Percentiles rank a stretch among this genome's conserved stretches.
Evolutionary conservation across 192 early-diverging fungal species (phyloP).

Genomic region (Geranomyces variabilis): DNA sequence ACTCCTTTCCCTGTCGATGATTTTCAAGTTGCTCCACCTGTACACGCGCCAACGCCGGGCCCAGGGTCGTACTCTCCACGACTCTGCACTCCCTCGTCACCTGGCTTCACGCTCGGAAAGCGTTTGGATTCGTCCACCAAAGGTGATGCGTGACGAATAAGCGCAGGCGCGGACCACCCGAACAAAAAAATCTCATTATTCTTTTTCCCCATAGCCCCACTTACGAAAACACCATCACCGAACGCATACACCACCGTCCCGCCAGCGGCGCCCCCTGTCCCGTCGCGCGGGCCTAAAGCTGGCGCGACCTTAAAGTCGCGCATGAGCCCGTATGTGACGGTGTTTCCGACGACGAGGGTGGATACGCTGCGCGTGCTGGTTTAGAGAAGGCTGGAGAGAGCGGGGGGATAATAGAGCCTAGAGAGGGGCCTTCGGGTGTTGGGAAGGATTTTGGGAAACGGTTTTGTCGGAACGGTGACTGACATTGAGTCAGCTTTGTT

Average conservation of each 20-base stretch:
- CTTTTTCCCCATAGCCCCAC: neutral
- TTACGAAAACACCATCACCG: conserved; percentile 44
- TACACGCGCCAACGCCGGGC: conserved; percentile 45
- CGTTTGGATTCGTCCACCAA: conserved; percentile 26
- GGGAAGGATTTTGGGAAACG: no score
- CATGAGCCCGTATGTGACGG: conserved; percentile 50
- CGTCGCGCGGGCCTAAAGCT: conserved; percentile 20
- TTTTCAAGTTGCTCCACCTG: conserved; percentile 8
- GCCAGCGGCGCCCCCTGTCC: neutral
- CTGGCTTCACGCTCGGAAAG: conserved; percentile 47
- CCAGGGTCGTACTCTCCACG: conserved; percentile 46
- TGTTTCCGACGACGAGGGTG: conserved; percentile 51
- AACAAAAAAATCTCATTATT: neutral
- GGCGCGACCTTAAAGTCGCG: conserved; percentile 51
- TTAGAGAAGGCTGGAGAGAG: conserved; percentile 8
- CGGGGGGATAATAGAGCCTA: no score
- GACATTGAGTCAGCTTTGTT: no score
- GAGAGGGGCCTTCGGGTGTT: no score
- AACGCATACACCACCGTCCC: conserved; percentile 40
- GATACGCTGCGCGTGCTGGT: conserved; percentile 45
- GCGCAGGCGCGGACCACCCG: no score
- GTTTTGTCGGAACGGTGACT: no score
- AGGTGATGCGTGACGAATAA: neutral
- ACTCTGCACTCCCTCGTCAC: conserved; percentile 39
- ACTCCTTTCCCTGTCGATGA: no score